These are phyloP conservation scores for Pilasporangium apinafurcum DNA, from an alignment of 352 stramenopile species.

Conservation along the genomic window DNA sequence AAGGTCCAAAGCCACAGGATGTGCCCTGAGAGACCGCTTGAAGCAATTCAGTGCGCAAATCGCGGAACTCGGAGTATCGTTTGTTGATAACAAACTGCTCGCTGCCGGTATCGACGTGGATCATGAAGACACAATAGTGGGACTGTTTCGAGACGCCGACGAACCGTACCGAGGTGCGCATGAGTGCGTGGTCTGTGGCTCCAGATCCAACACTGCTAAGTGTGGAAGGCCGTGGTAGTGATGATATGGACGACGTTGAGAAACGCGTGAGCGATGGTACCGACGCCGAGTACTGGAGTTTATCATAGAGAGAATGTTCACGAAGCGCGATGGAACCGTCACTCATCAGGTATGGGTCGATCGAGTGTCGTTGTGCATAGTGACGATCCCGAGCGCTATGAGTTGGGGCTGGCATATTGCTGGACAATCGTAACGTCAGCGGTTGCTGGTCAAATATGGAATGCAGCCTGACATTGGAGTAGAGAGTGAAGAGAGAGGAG, in stretches of 20 bases:
- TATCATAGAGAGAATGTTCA: no score
- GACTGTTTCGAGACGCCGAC: slow-evolving; percentile 25
- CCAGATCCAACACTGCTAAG: not conserved
- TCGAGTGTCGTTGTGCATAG: no score
- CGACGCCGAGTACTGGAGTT: not conserved
- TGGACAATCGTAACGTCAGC: no score
- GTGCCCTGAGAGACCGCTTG: slow-evolving; percentile 6
- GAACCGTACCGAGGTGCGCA: slow-evolving; percentile 32
- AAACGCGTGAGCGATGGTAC: slow-evolving; percentile 1
- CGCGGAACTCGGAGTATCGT: slow-evolving; percentile 69
- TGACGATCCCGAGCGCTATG: no score
- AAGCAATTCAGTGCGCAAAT: slow-evolving; percentile 44
- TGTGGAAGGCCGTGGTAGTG: slow-evolving; percentile 2
- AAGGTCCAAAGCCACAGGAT: slow-evolving; percentile 36
- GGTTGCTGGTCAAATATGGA: no score
- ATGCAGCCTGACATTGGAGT: no score
- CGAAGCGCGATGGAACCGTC: no score
- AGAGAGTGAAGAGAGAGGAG: no score
- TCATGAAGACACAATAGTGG: slow-evolving; percentile 41
- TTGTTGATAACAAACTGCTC: slow-evolving; percentile 54
- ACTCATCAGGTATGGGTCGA: no score
- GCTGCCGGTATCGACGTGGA: slow-evolving; percentile 47
- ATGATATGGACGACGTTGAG: not conserved
- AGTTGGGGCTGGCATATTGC: no score
- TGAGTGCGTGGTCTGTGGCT: slow-evolving; percentile 19